phyloP scores from a whole-genome alignment of 164 flowering plant genomes.

The Magnolia sinica region DNA sequence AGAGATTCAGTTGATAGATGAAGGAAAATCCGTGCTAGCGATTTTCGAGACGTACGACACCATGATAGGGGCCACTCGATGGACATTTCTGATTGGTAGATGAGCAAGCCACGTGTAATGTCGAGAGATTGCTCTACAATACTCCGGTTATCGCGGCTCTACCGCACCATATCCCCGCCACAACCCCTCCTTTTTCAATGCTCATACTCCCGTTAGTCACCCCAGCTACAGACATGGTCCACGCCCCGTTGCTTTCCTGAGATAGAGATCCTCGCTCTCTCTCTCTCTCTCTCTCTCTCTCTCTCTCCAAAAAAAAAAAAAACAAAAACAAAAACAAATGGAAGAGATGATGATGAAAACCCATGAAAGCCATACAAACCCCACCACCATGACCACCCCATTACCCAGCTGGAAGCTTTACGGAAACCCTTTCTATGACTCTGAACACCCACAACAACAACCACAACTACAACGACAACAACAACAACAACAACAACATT shows the following conservation, averaged over 20 bases:
- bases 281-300: too few species aligned
- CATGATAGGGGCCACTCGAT: too few species aligned
- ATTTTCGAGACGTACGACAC: too few species aligned
- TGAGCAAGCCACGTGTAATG: too few species aligned
- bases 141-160: too few species aligned
- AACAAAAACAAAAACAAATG: constrained; percentile 1
- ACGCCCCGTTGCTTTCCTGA: constrained; percentile 2
- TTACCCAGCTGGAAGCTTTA: constrained; percentile 7
- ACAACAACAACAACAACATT: neutral
- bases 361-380: neutral
- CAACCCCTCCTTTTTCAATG: too few species aligned
- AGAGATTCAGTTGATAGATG: too few species aligned
- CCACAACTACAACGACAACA: neutral
- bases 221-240: neutral
- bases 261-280: neutral
- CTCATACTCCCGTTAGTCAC: too few species aligned
- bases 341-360: constrained; percentile 1
- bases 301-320: neutral
- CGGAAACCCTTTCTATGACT: neutral
- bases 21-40: too few species aligned
- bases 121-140: too few species aligned
- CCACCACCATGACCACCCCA: neutral
- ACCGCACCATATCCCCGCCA: too few species aligned
- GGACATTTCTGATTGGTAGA: too few species aligned
- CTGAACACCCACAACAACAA: neutral